Evolutionary conservation across 2,329 filamentous ascomycete species (phyloP), one percentile per base, ranked within the genome.

Genomic region (Xylogone sp.): DNA sequence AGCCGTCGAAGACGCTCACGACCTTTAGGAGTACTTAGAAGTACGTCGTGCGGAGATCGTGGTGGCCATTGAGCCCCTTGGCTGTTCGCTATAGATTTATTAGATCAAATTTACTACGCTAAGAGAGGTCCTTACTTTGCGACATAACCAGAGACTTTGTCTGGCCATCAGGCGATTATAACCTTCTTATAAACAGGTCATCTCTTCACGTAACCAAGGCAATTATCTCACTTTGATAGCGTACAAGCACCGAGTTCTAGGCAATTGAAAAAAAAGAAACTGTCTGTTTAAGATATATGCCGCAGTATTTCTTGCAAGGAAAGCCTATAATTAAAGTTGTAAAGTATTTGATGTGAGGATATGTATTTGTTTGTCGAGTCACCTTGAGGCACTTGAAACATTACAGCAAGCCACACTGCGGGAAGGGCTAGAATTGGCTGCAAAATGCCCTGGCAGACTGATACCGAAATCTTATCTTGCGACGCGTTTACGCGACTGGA

Each of bases 1-100:
- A 87, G 75, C 54, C 85, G 82, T 66, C 86, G 80, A 63, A 90
- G 83, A 66, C 84, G 86, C 66, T 86, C 83, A 62, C 91, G 86
- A 49, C 91, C 93, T 58, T 86, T 83, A 1, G 93, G 93, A 3
- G 92, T 84, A 65, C 79, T 77, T 34, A 84, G 64, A 19, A 87
- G 74, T 48, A 74, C 83, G 64, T 87, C 83, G 66, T 80, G 81
- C 42, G 84, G 84, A 50, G 83, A 87, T 66, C 79, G 75, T 20
- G 84, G 84, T 18, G 84, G 84, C 84, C 84, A 88, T 68, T 84
- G 78, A 43, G 75, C 34, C 34, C 34, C 34, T 16, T 7, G 68
- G 54, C 73, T 49, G 21, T 52, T 59, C 29, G 66, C 61, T 70
- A 66, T 48, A 10, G 31, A 42, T 12, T 39, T 19, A 45, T 59